These are phyloP conservation scores for Breynia disticha DNA, from an alignment of 441 rosid species.

Conservation along the genomic window DNA sequence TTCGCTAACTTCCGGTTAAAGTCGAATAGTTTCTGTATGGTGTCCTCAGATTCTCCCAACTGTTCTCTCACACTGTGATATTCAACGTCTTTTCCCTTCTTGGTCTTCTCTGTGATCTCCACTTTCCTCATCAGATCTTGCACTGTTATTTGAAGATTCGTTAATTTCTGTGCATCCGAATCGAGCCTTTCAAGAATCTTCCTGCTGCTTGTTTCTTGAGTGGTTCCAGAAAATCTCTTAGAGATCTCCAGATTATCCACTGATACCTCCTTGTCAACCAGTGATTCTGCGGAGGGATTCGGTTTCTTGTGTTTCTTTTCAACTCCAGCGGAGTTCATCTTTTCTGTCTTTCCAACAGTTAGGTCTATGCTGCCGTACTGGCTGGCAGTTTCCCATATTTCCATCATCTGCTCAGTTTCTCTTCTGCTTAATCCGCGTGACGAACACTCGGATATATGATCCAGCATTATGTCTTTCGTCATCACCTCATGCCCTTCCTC, in stretches of 20 bases:
- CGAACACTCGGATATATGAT: conserved; percentile 78
- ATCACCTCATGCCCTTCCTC: conserved; percentile 49
- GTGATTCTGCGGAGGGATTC: conserved; percentile 48
- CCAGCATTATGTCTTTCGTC: conserved; percentile 92
- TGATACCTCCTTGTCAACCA: conserved; percentile 58
- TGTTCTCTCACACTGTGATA: conserved; percentile 62
- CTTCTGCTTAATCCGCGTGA: conserved; percentile 66
- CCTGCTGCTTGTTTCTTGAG: conserved; percentile 48
- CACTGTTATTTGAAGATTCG: conserved; percentile 71
- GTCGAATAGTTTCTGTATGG: conserved; percentile 51
- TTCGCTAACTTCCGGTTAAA: conserved; percentile 45
- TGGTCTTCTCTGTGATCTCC: conserved; percentile 50
- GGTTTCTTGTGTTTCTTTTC: conserved; percentile 22
- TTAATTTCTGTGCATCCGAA: conserved; percentile 77
- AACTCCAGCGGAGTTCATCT: conserved; percentile 9
- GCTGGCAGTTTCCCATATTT: conserved; percentile 48
- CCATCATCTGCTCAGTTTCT: conserved; percentile 51
- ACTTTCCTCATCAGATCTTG: conserved; percentile 73
- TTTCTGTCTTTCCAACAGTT: conserved; percentile 31
- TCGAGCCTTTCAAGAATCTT: conserved; percentile 81
- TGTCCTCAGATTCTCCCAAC: conserved; percentile 69
- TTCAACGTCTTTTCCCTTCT: conserved; percentile 52
- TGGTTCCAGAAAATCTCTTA: conserved; percentile 44
- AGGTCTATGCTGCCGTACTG: conserved; percentile 35
- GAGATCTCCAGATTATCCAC: conserved; percentile 71